Conservation (phyloP, 2,329 filamentous ascomycete species). For the Cercospora beticola region DNA sequence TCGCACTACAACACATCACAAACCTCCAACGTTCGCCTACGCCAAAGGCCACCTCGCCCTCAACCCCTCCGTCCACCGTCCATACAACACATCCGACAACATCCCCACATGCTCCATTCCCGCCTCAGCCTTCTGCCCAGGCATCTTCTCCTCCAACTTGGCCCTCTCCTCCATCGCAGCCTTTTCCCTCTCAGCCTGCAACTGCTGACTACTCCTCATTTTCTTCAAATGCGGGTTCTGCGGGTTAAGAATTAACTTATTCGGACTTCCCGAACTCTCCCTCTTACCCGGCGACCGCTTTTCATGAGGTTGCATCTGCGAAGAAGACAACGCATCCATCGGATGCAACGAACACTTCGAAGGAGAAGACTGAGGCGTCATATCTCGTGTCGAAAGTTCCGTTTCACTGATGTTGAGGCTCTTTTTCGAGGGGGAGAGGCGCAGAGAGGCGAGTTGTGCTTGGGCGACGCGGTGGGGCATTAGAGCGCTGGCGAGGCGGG, state of each 20-base stretch:
- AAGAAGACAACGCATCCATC: slow-evolving; percentile 11
- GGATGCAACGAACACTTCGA: slow-evolving; percentile 25
- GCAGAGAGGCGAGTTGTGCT: slow-evolving; percentile 38
- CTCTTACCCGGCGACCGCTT: slow-evolving; percentile 29
- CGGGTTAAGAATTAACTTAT: slow-evolving; percentile 73
- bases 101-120: slow-evolving; percentile 93
- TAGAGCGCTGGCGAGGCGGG: slow-evolving; percentile 57
- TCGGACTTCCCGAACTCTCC: slow-evolving; percentile 34
- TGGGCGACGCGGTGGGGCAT: slow-evolving; percentile 40
- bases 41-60: slow-evolving; percentile 49
- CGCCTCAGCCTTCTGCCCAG: slow-evolving; percentile 55
- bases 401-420: slow-evolving; percentile 20
- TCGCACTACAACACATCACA: not conserved
- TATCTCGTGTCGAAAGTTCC: slow-evolving; percentile 24
- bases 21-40: slow-evolving; percentile 21
- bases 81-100: slow-evolving; percentile 85
- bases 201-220: slow-evolving; percentile 55
- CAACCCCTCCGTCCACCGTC: slow-evolving; percentile 83
- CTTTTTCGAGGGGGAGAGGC: slow-evolving; percentile 34
- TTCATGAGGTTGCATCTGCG: not conserved
- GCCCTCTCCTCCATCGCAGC: slow-evolving; percentile 54
- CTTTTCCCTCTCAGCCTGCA: slow-evolving; percentile 47
- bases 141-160: slow-evolving; percentile 53
- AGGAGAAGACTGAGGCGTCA: slow-evolving; percentile 33
- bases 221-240: slow-evolving; percentile 83